Evolutionary conservation across 192 early-diverging fungal species (phyloP), one percentile per base, ranked within the genome.

Genomic region (Podila epicladia): DNA sequence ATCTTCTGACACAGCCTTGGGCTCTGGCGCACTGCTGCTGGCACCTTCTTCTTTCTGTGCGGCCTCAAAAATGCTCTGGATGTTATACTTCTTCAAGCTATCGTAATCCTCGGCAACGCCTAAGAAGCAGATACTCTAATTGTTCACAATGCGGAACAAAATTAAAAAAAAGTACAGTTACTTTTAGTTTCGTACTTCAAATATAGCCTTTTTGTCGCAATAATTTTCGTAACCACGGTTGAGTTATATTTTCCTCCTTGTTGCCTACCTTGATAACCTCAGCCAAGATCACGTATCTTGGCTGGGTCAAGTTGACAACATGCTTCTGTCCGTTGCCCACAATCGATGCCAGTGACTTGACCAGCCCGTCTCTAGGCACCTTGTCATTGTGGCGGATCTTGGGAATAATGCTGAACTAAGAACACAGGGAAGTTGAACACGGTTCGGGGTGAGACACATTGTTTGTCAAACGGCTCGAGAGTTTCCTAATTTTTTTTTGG

Each of bases 311-410:
- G 57, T 90, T 83, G 8, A 92, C 91, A 15, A 32, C 65, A 62
- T 92, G 91, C 7, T 67, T 66, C 49, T 76, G 68, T 24, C 58
- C 38, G 9, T 17, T 13, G 12, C 89, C 91, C 31, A 87, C 88
- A 4, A 85, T 38, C 13, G 33, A 48, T 8, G 90, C 91, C 20
- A 92, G 45, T 48, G 33, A 72, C 26, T 82, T 72, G 29, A 88
- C 85, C 0, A 92, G 72, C 20, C 76, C 65, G 57, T 82, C 80
- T 59, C 89, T 83, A 31, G 85, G 85, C 9, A 90, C 69, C 58
- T 85, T 87, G 49, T 84, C 70, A 63, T 87, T 90, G 50, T 91
- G 87, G 58, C 91, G 84, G n/a, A 90, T 83, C 62, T 87, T 88
- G 51, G 84, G 82, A 15, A 87, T 66, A 64, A 91, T 74, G 28